Percentiles rank a stretch among this genome's conserved stretches.
phyloP scores from a whole-genome alignment of 2,329 filamentous ascomycete genomes.

The Penicillium expansum region DNA sequence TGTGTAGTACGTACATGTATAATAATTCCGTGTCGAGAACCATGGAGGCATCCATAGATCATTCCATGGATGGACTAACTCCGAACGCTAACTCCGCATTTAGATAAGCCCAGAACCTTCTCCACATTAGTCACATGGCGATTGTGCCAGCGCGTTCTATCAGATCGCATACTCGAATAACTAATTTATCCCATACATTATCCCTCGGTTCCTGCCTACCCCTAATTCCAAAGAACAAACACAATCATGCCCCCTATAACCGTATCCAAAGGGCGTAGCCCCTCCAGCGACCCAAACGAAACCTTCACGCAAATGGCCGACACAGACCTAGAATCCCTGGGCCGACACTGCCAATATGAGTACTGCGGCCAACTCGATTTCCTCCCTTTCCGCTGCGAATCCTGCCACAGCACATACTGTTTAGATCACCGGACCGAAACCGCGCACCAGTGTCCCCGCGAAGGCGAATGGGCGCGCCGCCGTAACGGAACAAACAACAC shows the following conservation, averaged over 20 bases:
- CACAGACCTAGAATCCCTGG: conserved; percentile 79
- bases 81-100: conserved; percentile 12
- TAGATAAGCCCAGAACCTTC: conserved; percentile 20
- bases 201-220: background rate
- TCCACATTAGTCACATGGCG: conserved; percentile 25
- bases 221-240: background rate
- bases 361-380: conserved; percentile 97
- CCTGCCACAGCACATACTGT: conserved; percentile 80
- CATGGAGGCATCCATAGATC: background rate
- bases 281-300: conserved; percentile 15
- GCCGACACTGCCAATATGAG: conserved; percentile 83
- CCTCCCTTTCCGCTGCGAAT: conserved; percentile 89
- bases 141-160: conserved; percentile 21
- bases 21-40: too few relatives aligned
- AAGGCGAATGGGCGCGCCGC: conserved; percentile 60
- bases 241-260: conserved; percentile 28
- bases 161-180: conserved; percentile 5
- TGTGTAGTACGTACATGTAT: too few relatives aligned
- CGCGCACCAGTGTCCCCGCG: conserved; percentile 66
- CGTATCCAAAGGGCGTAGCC: conserved; percentile 19
- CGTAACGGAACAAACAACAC: conserved; percentile 31
- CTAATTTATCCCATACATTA: conserved; percentile 1
- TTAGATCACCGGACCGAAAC: conserved; percentile 89
- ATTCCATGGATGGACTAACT: background rate
- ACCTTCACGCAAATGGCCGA: conserved; percentile 49